A percentile compares a stretch with the other conserved stretches of the same genome.
These are phyloP conservation scores for Barnettozyma sucrosica DNA, from an alignment of 805 yeast species.

Conservation along the genomic window DNA sequence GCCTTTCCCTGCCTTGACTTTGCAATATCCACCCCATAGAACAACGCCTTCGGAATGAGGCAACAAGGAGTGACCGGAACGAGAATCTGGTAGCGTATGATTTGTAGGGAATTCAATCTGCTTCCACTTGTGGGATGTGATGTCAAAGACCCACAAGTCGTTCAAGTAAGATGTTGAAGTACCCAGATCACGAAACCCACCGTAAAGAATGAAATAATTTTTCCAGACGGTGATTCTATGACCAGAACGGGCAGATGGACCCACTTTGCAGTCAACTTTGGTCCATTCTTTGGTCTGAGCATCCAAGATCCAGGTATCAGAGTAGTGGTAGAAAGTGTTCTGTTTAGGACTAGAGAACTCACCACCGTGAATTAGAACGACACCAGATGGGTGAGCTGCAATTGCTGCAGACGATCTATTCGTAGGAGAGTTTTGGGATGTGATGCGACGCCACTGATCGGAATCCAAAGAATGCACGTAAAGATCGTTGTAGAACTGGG, in stretches of 20 bases:
- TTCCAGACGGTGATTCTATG: conserved; percentile 91
- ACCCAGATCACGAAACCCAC: conserved; percentile 92
- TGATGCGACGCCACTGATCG: conserved; percentile 71
- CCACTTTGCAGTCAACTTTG: conserved; percentile 67
- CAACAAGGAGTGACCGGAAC: conserved; percentile 88
- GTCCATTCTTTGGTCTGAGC: conserved; percentile 84
- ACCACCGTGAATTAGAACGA: conserved; percentile 86
- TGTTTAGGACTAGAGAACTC: conserved; percentile 97
- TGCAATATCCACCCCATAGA: conserved; percentile 90
- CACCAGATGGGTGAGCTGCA: conserved; percentile 89
- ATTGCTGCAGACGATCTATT: conserved; percentile 92
- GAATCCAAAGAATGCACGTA: conserved; percentile 68
- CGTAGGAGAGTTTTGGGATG: conserved; percentile 83
- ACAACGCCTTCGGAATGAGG: conserved; percentile 79
- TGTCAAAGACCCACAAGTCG: conserved; percentile 91
- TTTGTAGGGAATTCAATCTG: conserved; percentile 83
- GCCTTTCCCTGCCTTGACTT: conserved; percentile 85
- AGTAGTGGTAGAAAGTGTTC: conserved; percentile 90
- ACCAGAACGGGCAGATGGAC: conserved; percentile 87
- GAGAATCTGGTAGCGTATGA: conserved; percentile 78
- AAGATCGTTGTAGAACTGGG: conserved; percentile 79
- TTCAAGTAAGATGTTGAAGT: conserved; percentile 72
- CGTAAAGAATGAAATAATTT: conserved; percentile 76
- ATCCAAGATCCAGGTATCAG: conserved; percentile 94
- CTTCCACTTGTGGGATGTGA: conserved; percentile 84